Evolutionary conservation across 192 early-diverging fungal genomes (phyloP).

Genomic region (Piromyces sp.): DNA sequence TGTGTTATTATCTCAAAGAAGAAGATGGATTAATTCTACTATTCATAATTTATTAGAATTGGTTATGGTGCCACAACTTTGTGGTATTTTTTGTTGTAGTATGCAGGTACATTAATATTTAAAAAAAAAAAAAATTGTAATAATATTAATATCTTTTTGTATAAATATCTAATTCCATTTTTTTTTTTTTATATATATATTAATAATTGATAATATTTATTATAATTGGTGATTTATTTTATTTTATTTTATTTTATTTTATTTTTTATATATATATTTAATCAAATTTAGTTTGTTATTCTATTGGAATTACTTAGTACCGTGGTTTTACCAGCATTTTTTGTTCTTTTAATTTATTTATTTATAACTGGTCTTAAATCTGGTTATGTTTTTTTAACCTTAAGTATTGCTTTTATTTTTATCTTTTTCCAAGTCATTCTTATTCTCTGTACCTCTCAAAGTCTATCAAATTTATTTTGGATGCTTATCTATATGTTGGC

Average conservation of each 20-base stretch:
- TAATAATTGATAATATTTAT: too few species aligned
- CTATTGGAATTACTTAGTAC: conserved; percentile 87
- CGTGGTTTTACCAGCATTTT: conserved; percentile 74
- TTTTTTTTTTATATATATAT: too few species aligned
- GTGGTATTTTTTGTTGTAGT: conserved; percentile 92
- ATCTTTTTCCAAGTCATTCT: neutral
- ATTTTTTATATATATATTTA: too few species aligned
- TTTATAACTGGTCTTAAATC: neutral
- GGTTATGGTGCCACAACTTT: conserved; percentile 78
- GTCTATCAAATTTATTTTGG: conserved; percentile 56
- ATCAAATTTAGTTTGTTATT: conserved; percentile 48
- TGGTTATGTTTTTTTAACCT: neutral
- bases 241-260: too few species aligned
- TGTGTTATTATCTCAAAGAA: conserved; percentile 87
- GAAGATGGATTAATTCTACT: conserved; percentile 99
- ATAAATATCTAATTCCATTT: too few species aligned
- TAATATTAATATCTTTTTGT: too few species aligned
- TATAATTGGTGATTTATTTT: too few species aligned
- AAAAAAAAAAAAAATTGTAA: too few species aligned
- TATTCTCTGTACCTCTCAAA: conserved; percentile 13
- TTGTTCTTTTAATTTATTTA: conserved; percentile 15
- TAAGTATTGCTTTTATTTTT: neutral
- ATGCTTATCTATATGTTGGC: conserved; percentile 90
- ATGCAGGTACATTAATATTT: conserved; percentile 36
- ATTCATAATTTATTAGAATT: conserved; percentile 97